Percentiles rank a stretch among this genome's conserved stretches.
These are phyloP conservation scores for Buxus sempervirens DNA, from an alignment of 164 flowering plant genomes.

Conservation along the genomic window DNA sequence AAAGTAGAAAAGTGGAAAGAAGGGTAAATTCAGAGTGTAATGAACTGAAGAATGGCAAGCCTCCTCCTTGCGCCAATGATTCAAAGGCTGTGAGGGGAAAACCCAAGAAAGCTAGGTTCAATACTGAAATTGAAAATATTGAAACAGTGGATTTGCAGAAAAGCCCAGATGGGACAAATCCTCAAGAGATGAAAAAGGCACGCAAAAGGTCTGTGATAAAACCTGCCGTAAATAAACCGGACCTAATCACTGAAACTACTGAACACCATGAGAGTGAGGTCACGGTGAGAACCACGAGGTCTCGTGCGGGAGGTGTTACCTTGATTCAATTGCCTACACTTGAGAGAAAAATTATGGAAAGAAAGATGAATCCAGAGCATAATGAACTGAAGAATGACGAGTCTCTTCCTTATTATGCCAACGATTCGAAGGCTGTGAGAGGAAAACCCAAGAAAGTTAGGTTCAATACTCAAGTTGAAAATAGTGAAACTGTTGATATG, in stretches of 20 bases:
- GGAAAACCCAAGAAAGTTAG: constrained; percentile 40
- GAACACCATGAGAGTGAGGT: background rate
- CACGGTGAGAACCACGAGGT: constrained; percentile 13
- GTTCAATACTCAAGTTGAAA: constrained; percentile 41
- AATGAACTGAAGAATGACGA: background rate
- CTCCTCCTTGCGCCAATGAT: constrained; percentile 12
- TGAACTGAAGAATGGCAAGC: background rate
- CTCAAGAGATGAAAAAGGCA: constrained; percentile 5
- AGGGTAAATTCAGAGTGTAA: background rate
- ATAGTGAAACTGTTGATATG: constrained; percentile 15
- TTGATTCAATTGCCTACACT: background rate
- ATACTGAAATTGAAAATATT: constrained; percentile 33
- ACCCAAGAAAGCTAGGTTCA: constrained; percentile 46
- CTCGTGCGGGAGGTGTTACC: constrained; percentile 11
- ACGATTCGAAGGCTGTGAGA: constrained; percentile 12
- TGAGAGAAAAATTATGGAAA: constrained; percentile 10
- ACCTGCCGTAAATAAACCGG: background rate
- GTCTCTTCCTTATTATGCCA: constrained; percentile 5
- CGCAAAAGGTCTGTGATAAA: constrained; percentile 10
- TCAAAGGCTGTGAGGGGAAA: constrained; percentile 13
- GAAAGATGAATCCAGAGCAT: background rate
- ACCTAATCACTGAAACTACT: background rate
- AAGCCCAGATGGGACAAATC: background rate
- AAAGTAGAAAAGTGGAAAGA: constrained; percentile 11
- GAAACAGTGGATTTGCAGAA: constrained; percentile 13